Conservation (phyloP, 345 rosid species). For the Salix caprea region DNA sequence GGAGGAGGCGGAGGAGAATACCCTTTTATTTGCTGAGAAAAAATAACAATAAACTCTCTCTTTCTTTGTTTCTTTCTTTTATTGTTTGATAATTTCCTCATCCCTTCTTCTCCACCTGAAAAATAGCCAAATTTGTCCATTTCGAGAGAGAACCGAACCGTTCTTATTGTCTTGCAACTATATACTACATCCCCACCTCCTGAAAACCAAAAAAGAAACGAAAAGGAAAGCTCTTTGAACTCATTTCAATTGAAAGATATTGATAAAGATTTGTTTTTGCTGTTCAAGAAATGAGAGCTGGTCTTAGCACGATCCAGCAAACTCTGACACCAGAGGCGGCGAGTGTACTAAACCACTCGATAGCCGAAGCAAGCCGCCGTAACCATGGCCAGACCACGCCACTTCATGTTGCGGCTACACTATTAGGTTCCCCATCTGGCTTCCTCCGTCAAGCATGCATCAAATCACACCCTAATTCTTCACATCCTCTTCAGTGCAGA, state of each 20-base stretch:
- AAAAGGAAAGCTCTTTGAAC: background rate
- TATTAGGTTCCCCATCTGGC: constrained; percentile 72
- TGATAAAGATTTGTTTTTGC: background rate
- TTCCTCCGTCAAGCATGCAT: constrained; percentile 94
- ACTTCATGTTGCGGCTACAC: constrained; percentile 92
- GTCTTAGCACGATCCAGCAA: constrained; percentile 89
- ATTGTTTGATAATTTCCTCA: background rate
- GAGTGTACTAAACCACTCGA: constrained; percentile 71
- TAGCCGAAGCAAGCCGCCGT: constrained; percentile 83
- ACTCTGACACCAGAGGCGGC: constrained; percentile 98
- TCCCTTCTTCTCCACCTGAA: background rate
- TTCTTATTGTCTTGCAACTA: background rate
- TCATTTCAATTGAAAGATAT: background rate
- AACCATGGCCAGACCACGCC: constrained; percentile 97
- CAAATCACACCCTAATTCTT: constrained; percentile 95
- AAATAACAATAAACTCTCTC: too few species aligned
- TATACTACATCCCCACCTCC: background rate
- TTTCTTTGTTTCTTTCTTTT: background rate
- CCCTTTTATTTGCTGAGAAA: too few species aligned
- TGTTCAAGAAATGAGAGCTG: constrained; percentile 79
- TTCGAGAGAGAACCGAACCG: background rate
- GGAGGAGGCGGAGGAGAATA: background rate
- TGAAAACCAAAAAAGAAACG: background rate
- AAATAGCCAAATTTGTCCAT: background rate
- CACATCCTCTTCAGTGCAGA: constrained; percentile 98